These are phyloP conservation scores for Bipolaris victoriae DNA, from an alignment of 2,329 filamentous ascomycete genomes.

Conservation along the genomic window DNA sequence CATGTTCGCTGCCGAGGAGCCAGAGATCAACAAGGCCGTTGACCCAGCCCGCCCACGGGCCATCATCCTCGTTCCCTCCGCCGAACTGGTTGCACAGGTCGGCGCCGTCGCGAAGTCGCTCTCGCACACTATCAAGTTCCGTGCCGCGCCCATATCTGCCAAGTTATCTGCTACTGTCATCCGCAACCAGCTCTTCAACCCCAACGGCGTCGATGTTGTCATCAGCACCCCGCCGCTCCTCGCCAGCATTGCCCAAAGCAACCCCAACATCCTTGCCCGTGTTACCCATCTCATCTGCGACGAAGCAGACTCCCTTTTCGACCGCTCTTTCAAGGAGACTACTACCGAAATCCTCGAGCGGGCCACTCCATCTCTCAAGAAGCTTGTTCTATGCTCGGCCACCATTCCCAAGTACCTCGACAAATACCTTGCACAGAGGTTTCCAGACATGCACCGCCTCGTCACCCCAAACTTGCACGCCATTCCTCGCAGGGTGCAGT, in stretches of 20 bases:
- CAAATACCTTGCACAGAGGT: conserved; percentile 78
- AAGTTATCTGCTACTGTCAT: conserved; percentile 78
- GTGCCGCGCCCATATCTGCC: conserved; percentile 80
- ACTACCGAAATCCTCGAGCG: conserved; percentile 85
- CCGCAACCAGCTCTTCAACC: conserved; percentile 80
- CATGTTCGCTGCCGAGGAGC: conserved; percentile 65
- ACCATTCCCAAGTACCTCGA: conserved; percentile 93
- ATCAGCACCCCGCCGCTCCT: conserved; percentile 90
- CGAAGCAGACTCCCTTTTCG: conserved; percentile 94
- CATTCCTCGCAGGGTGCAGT: conserved; percentile 90
- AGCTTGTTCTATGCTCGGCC: conserved; percentile 91
- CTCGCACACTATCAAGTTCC: conserved; percentile 86
- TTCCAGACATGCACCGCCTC: conserved; percentile 82
- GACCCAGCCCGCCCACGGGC: conserved; percentile 80
- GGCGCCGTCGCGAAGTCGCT: conserved; percentile 79
- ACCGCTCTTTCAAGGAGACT: conserved; percentile 85
- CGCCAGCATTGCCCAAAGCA: conserved; percentile 82
- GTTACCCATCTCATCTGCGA: conserved; percentile 89
- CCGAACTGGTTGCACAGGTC: conserved; percentile 90
- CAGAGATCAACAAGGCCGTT: conserved; percentile 64
- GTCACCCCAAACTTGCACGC: conserved; percentile 96
- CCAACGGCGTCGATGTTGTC: conserved; percentile 81
- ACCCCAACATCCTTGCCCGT: conserved; percentile 91
- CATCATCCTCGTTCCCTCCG: conserved; percentile 87
- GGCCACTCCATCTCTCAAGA: conserved; percentile 77